phyloP scores from a whole-genome alignment of 2,329 filamentous ascomycete species.

The Atkinsonella hypoxylon region DNA sequence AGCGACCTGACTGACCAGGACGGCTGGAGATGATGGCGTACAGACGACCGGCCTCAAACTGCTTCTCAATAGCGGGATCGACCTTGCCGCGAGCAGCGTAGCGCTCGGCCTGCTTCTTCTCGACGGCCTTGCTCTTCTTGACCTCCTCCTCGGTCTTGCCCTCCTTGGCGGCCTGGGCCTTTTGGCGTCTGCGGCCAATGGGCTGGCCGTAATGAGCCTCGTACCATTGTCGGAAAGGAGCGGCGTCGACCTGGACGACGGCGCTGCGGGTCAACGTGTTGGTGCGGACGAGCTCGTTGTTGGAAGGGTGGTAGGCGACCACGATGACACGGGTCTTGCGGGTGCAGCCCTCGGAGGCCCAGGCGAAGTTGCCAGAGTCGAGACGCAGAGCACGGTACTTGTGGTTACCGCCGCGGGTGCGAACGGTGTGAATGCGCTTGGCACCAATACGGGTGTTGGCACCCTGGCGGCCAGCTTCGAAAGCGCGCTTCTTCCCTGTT shows the following conservation, averaged over 20 bases:
- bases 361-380: constrained; percentile 98
- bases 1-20: constrained; percentile 92
- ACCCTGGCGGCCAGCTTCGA: constrained; percentile 99
- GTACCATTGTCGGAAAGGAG: constrained; percentile 99
- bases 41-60: constrained; percentile 98
- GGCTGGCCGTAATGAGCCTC: constrained; percentile 96
- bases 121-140: constrained; percentile 92
- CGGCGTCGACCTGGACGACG: constrained; percentile 97
- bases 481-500: constrained; percentile 90
- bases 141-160: constrained; percentile 53
- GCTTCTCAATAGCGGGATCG: constrained; percentile 83
- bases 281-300: constrained; percentile 99
- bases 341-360: constrained; percentile 94
- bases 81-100: constrained; percentile 82
- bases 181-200: constrained; percentile 83
- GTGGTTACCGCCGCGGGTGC: constrained; percentile 96
- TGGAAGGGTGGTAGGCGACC: constrained; percentile 98
- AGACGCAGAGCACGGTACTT: constrained; percentile 99
- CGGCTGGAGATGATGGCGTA: constrained; percentile 87
- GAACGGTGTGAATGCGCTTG: constrained; percentile 94
- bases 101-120: constrained; percentile 93
- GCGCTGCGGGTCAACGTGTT: constrained; percentile 99
- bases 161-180: constrained; percentile 52
- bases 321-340: constrained; percentile 99
- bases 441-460: constrained; percentile 98